Evolutionary conservation across 164 flowering plant species (phyloP), one percentile per base, ranked within the genome.

Genomic region (Stephania cephalantha): DNA sequence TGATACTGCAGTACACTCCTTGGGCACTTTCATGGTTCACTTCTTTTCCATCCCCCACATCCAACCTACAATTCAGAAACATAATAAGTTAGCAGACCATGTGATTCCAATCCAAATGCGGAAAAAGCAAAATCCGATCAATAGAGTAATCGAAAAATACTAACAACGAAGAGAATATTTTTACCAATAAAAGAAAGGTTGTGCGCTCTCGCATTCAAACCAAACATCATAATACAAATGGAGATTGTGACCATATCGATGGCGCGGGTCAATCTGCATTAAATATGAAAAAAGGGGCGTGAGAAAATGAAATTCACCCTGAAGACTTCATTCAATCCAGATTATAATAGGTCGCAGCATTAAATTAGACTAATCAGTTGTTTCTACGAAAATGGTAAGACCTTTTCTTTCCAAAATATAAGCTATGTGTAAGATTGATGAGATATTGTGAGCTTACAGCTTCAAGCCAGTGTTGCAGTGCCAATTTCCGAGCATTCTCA

Each of bases 141-240:
- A 8, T 50, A 50, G 15, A 9, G 15, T 9, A 50, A 50, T 9
- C 10, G 55, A 9, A 50, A 50, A 50, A 13, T 71, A 30, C 44
- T 58, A 3, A 22, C 10, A 65, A 20, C 6, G 22, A 48, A 8
- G 58, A n/a, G 42, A 70, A 35, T 9, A 15, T 55, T 55, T 55
- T 81, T 85, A 91, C 96, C 93, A 89, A 78, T 87, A 91, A 80
- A 91, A 89, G 83, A 91, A 91, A 46, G 96, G 96, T 72, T 91
- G 91, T 42, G 61, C 30, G 76, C 90, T 91, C 78, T 81, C 83
- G 46, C 88, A 84, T 1, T 58, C 74, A 31, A 84, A 85, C 93
- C 96, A 91, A 5, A 85, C 69, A 76, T 84, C 86, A 55, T 91
- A 90, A 72, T 91, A 89, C 55, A 86, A 71, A 78, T 88, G 90